These are phyloP conservation scores for Phlegmacium glaucopus DNA, from an alignment of 768 basidiomycete species.

Conservation along the genomic window DNA sequence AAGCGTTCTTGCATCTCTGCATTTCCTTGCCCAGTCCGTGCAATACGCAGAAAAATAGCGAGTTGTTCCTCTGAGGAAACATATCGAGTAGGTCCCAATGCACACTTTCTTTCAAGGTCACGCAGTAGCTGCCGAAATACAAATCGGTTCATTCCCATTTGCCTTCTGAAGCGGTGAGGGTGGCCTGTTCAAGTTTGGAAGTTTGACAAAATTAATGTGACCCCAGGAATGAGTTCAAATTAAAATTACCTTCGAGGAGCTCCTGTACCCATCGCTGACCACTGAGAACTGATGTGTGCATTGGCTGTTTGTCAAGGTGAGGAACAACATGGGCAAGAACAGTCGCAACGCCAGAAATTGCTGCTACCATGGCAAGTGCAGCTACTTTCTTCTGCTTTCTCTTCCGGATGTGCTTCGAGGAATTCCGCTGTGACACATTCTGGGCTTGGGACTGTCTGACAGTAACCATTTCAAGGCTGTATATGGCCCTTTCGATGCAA, in stretches of 20 bases:
- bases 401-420: not conserved
- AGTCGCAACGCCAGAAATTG: conserved; percentile 5
- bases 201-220: not conserved
- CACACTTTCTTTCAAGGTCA: conserved; percentile 17
- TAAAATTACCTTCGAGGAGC: conserved; percentile 9
- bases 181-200: conserved; percentile 9
- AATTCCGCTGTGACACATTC: not conserved
- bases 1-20: conserved; percentile 31
- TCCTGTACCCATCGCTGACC: conserved; percentile 23
- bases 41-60: conserved; percentile 32
- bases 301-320: conserved; percentile 6
- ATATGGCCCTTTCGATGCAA: not conserved
- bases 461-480: not conserved
- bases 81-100: conserved; percentile 16
- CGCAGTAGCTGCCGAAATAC: conserved; percentile 25
- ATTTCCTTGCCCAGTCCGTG: conserved; percentile 22
- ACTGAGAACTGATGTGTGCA: conserved; percentile 21
- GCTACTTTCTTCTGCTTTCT: conserved; percentile 10
- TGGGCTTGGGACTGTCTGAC: not conserved
- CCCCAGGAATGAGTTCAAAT: not conserved
- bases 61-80: conserved; percentile 32
- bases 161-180: conserved; percentile 18
- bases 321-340: conserved; percentile 10
- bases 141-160: conserved; percentile 23
- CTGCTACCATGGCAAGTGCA: not conserved